These are phyloP conservation scores for Gaeumannomyces tritici DNA, from an alignment of 2,329 filamentous ascomycete species.

Conservation along the genomic window DNA sequence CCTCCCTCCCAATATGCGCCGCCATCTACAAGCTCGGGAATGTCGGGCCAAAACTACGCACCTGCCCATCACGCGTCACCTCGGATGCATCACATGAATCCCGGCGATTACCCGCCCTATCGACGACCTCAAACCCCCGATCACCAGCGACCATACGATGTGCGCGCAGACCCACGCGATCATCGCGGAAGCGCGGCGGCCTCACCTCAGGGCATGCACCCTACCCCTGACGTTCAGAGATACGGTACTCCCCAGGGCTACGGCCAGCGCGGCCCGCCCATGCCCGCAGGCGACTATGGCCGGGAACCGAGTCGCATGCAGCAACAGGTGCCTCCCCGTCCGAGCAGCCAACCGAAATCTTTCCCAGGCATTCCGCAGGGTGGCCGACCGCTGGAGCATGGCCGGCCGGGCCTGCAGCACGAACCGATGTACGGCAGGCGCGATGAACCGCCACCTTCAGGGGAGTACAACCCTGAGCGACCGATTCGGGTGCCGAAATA, in stretches of 20 bases:
- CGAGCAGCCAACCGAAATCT: constrained; percentile 42
- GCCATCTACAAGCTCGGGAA: constrained; percentile 24
- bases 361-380: constrained; percentile 30
- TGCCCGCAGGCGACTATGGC: constrained; percentile 33
- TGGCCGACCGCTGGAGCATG: constrained; percentile 35
- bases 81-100: constrained; percentile 37
- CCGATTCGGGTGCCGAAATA: constrained; percentile 33
- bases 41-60: constrained; percentile 34
- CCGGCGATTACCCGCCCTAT: constrained; percentile 51
- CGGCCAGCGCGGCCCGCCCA: constrained; percentile 37
- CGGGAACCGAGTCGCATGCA: constrained; percentile 28
- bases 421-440: constrained; percentile 33
- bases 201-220: constrained; percentile 40
- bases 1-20: constrained; percentile 30
- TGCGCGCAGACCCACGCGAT: constrained; percentile 22
- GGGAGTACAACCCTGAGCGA: constrained; percentile 45
- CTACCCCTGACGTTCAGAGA: constrained; percentile 47
- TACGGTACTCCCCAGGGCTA: constrained; percentile 52
- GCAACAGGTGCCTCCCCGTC: constrained; percentile 31
- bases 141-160: constrained; percentile 46
- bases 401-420: constrained; percentile 24
- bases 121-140: constrained; percentile 68
- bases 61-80: constrained; percentile 44
- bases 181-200: constrained; percentile 32
- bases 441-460: constrained; percentile 33